phyloP scores from a whole-genome alignment of 495 filamentous ascomycete species.

The Astrothelium subdiscretum region DNA sequence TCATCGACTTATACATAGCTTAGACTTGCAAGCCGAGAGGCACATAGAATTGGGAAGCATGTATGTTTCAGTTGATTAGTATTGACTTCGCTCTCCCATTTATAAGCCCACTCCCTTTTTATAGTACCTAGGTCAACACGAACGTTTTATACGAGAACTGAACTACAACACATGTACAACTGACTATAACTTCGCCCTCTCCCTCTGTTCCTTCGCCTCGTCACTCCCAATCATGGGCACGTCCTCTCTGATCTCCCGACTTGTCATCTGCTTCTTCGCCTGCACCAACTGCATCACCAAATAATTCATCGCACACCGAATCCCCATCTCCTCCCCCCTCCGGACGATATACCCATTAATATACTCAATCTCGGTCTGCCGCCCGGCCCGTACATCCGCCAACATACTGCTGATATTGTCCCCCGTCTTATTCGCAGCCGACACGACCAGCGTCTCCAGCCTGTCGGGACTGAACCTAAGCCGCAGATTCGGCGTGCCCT shows the following conservation, averaged over 20 bases:
- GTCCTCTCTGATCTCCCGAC: constrained; percentile 26
- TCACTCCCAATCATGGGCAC: constrained; percentile 25
- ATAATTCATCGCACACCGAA: constrained; percentile 56
- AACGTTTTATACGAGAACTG: not conserved
- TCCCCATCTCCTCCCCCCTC: constrained; percentile 54
- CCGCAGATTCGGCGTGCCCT: constrained; percentile 44
- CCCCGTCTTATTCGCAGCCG: constrained; percentile 48
- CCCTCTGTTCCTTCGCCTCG: not conserved
- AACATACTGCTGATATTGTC: constrained; percentile 70
- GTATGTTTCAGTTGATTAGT: too few relatives aligned
- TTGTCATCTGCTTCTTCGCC: constrained; percentile 36
- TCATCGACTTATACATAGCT: too few relatives aligned
- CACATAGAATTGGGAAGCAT: too few relatives aligned
- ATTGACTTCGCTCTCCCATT: too few relatives aligned
- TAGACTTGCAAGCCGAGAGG: too few relatives aligned
- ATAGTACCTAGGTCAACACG: not conserved
- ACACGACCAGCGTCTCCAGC: constrained; percentile 42
- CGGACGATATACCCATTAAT: constrained; percentile 76
- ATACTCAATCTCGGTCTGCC: constrained; percentile 65
- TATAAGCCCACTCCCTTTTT: too few relatives aligned
- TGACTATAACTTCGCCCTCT: not conserved
- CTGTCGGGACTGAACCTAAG: constrained; percentile 45
- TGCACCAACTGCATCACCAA: constrained; percentile 51
- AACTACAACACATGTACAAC: not conserved
- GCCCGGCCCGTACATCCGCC: constrained; percentile 55